Evolutionary conservation across 371 early-diverging fungal species (phyloP).

Genomic region (Circinella umbellata): DNA sequence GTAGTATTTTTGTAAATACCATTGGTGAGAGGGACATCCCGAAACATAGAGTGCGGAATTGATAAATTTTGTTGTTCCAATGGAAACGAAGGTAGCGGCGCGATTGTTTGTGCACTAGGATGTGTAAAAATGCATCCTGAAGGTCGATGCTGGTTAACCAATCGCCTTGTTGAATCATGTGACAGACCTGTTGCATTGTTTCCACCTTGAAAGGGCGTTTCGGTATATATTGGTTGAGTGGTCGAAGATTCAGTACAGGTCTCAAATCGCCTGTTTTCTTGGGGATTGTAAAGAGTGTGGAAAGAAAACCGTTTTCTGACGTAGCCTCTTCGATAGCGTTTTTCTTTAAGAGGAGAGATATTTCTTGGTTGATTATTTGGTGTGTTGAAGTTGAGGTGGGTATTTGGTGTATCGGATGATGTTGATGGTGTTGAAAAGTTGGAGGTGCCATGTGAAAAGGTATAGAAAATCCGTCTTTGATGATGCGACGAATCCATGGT

Average conservation of each 20-base stretch:
- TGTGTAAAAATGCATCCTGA: conserved; percentile 23
- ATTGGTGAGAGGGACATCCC: conserved; percentile 36
- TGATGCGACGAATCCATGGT: background rate
- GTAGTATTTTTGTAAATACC: conserved; percentile 37
- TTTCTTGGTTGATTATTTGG: background rate
- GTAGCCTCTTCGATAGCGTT: conserved; percentile 10
- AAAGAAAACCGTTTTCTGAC: conserved; percentile 15
- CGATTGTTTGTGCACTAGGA: conserved; percentile 8
- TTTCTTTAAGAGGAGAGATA: background rate
- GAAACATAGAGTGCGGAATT: conserved; percentile 33
- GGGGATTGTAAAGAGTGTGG: conserved; percentile 28
- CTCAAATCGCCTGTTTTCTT: conserved; percentile 27
- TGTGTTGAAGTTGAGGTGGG: background rate
- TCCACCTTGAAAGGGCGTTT: conserved; percentile 35
- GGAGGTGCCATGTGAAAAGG: background rate
- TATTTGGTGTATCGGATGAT: background rate
- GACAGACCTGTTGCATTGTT: conserved; percentile 19
- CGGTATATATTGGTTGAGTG: conserved; percentile 26
- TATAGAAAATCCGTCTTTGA: background rate
- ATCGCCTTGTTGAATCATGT: conserved; percentile 25
- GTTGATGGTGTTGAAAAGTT: background rate
- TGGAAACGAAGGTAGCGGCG: conserved; percentile 29
- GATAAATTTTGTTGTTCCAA: conserved; percentile 27
- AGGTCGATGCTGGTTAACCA: conserved; percentile 25
- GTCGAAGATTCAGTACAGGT: conserved; percentile 27